phyloP scores from a whole-genome alignment of 139 green algal species.

The Klebsormidium nitens region DNA sequence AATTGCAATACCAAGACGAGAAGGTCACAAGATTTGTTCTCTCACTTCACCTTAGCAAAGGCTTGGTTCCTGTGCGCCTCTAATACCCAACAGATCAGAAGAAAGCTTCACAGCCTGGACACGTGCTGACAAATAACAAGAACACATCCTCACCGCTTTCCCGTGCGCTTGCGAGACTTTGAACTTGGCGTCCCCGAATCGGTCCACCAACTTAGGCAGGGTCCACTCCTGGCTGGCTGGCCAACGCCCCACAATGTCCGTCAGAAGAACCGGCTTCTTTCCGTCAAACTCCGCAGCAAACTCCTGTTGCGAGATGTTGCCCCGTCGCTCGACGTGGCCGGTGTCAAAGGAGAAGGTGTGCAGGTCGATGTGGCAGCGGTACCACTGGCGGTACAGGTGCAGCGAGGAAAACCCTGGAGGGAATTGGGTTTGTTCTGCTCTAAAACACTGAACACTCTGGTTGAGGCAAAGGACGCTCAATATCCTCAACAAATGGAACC shows the following conservation, averaged over 20 bases:
- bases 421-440: too few species aligned
- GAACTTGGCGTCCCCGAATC: constrained; percentile 3
- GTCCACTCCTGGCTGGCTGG: constrained; percentile 6
- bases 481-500: too few species aligned
- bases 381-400: constrained; percentile 34
- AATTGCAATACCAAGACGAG: too few species aligned
- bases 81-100: too few species aligned
- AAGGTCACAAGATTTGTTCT: too few species aligned
- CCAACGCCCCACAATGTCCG: constrained; percentile 14
- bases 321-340: constrained; percentile 1
- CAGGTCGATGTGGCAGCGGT: constrained; percentile 33
- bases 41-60: too few species aligned
- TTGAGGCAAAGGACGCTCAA: too few species aligned
- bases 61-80: too few species aligned
- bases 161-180: constrained; percentile 21
- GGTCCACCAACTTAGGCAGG: background rate
- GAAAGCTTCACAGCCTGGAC: too few species aligned
- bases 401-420: constrained; percentile 27
- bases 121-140: too few species aligned
- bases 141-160: too few species aligned
- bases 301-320: background rate
- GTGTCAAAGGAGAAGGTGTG: constrained; percentile 1
- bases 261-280: constrained; percentile 17
- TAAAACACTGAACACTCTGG: too few species aligned
- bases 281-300: background rate